A percentile compares a stretch with the other conserved stretches of the same genome.
Evolutionary conservation across 2,329 filamentous ascomycete species (phyloP).

Genomic region (Paraphaeosphaeria minitans): DNA sequence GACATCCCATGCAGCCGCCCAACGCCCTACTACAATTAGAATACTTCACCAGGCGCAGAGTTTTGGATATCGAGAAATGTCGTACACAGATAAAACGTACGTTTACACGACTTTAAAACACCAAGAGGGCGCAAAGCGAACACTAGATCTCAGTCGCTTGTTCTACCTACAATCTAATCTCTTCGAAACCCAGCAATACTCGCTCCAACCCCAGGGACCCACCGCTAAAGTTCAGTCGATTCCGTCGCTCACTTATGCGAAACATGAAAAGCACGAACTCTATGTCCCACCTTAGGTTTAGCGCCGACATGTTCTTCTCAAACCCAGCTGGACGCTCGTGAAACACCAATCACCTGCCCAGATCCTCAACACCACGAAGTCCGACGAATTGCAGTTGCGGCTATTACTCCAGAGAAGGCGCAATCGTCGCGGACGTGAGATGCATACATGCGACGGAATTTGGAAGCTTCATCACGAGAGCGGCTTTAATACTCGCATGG

Average conservation of each 20-base stretch:
- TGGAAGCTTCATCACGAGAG: not conserved
- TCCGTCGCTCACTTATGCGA: constrained; percentile 1
- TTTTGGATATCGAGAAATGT: too few relatives aligned
- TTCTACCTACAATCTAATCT: not conserved
- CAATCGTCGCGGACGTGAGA: not conserved
- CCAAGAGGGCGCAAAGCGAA: not conserved
- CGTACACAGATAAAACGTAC: not conserved
- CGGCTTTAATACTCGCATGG: not conserved
- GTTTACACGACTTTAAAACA: not conserved
- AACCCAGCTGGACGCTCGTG: constrained; percentile 7
- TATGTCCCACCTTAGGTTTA: not conserved
- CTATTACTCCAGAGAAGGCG: not conserved
- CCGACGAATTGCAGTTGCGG: not conserved
- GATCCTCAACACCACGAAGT: not conserved
- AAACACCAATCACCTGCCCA: constrained; percentile 5
- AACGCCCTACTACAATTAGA: too few relatives aligned
- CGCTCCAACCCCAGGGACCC: not conserved
- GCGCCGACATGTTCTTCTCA: constrained; percentile 5
- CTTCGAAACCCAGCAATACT: not conserved
- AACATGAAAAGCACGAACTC: not conserved
- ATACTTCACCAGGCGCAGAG: too few relatives aligned
- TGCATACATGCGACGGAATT: not conserved
- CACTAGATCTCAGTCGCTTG: not conserved
- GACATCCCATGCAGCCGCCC: too few relatives aligned
- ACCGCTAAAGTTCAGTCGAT: not conserved